Evolutionary conservation across 139 green algal species (phyloP).

Genomic region (Chlorella ohadii): DNA sequence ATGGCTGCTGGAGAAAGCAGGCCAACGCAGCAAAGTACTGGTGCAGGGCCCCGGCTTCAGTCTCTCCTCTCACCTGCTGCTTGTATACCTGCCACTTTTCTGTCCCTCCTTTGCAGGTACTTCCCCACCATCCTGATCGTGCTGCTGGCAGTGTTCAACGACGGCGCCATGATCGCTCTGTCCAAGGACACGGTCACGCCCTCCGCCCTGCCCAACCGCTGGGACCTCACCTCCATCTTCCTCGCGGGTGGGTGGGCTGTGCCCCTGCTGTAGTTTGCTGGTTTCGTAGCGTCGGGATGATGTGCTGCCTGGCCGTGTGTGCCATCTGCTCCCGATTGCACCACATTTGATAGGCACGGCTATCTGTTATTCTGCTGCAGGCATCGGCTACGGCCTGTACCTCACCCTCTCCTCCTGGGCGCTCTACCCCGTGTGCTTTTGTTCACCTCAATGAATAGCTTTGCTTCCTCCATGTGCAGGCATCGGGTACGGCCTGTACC

Average conservation of each 20-base stretch:
- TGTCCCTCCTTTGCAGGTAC: slow-evolving; percentile 24
- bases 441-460: too few relatives aligned
- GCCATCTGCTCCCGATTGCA: too few relatives aligned
- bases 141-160: slow-evolving; percentile 90
- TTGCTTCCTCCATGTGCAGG: too few relatives aligned
- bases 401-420: slow-evolving; percentile 78
- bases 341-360: too few relatives aligned
- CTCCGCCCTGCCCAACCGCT: slow-evolving; percentile 71
- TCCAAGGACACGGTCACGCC: slow-evolving; percentile 80
- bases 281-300: too few relatives aligned
- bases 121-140: slow-evolving; percentile 86
- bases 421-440: too few relatives aligned
- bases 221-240: slow-evolving; percentile 85
- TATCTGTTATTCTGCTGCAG: slow-evolving; percentile 5
- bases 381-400: slow-evolving; percentile 84
- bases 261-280: too few relatives aligned
- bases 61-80: too few relatives aligned
- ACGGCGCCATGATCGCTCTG: slow-evolving; percentile 90
- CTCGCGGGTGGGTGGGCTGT: slow-evolving; percentile 49
- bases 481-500: slow-evolving; percentile 85
- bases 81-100: background rate
- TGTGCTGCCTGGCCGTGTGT: too few relatives aligned
- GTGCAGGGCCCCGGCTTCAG: too few relatives aligned
- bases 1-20: too few relatives aligned
- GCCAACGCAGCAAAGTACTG: too few relatives aligned